phyloP scores from a whole-genome alignment of 2,329 filamentous ascomycete genomes.

The Epichloe amarillans region DNA sequence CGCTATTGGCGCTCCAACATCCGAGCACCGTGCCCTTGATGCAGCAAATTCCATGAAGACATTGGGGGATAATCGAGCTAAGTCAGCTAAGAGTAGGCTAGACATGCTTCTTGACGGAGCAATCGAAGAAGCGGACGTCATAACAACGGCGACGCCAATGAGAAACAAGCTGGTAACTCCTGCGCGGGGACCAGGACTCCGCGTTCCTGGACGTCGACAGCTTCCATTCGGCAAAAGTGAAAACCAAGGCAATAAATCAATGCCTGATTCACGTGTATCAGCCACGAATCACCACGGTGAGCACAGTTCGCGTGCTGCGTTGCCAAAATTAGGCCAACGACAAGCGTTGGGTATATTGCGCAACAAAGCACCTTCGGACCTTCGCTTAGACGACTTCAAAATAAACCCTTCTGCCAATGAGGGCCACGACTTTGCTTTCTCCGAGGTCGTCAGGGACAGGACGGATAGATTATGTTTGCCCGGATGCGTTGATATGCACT shows the following conservation, averaged over 20 bases:
- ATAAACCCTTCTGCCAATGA: slow-evolving; percentile 62
- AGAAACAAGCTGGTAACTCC: neutral
- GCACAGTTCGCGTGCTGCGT: neutral
- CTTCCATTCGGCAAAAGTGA: slow-evolving; percentile 25
- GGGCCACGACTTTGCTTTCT: slow-evolving; percentile 58
- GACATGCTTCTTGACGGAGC: slow-evolving; percentile 20
- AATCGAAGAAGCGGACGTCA: neutral
- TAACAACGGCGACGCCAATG: neutral
- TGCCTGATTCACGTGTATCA: neutral
- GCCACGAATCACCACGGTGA: neutral
- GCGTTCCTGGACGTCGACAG: slow-evolving; percentile 26
- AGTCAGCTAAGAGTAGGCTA: slow-evolving; percentile 17
- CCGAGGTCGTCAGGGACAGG: slow-evolving; percentile 59
- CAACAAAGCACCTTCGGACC: slow-evolving; percentile 37
- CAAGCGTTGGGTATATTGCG: slow-evolving; percentile 32
- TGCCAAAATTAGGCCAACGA: neutral
- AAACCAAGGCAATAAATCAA: slow-evolving; percentile 7
- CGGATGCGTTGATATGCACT: slow-evolving; percentile 62
- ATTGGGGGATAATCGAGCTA: neutral
- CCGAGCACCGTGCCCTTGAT: slow-evolving; percentile 33
- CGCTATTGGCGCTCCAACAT: slow-evolving; percentile 6
- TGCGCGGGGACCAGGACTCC: slow-evolving; percentile 7
- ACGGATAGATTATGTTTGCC: slow-evolving; percentile 56
- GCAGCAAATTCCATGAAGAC: neutral
- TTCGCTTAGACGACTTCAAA: slow-evolving; percentile 64